Base-by-base conservation (phyloP, 768 basidiomycete species). In the Mycena polygramma region DNA sequence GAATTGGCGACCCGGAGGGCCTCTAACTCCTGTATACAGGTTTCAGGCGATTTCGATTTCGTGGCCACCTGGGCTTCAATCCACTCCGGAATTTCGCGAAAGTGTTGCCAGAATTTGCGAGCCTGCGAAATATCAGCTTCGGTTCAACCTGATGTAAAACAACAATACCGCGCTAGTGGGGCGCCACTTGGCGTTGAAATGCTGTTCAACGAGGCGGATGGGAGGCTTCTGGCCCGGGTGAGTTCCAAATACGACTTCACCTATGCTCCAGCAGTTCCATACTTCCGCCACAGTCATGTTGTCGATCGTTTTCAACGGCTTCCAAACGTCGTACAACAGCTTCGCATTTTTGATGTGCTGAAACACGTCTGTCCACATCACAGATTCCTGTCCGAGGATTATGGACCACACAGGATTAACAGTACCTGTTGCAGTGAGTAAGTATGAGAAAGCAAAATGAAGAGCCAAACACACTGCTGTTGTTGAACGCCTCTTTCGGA, bases 51-150 rank as follows among this genome's bases (percentile, higher is more conserved):
- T 11, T n/a, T 57, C 9, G 55, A 57, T 1, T 20, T 11, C 2
- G 19, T 20, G 8, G 14, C 30, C 24, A 54, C 24, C 36, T 69
- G 30, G n/a, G 4, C 13, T 30, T 70, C 63, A 46, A 70, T 70
- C 37, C 48, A 70, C 24, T 70, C 69, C 3, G 69, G 63, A 19
- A 70, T 70, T 49, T 70, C 69, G 7, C 57, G 63, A 52, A 65
- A 66, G 20, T 55, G 63, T 41, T 70, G 26, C 53, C 54, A 70
- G 9, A 39, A 57, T 43, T 70, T 70, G 7, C 66, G 45, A 35
- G 66, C 57, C 66, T 67, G 20, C 9, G 6, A 55, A 48, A 10
- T 13, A 43, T 43, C 9, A 43, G 41, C 13, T 17, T 17, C 10
- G 41, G 41, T 43, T 43, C 41, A 43, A 43, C 10, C 13, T 17